Conservation (phyloP, 73 alveolate species). For the Blepharisma japonicum region DNA sequence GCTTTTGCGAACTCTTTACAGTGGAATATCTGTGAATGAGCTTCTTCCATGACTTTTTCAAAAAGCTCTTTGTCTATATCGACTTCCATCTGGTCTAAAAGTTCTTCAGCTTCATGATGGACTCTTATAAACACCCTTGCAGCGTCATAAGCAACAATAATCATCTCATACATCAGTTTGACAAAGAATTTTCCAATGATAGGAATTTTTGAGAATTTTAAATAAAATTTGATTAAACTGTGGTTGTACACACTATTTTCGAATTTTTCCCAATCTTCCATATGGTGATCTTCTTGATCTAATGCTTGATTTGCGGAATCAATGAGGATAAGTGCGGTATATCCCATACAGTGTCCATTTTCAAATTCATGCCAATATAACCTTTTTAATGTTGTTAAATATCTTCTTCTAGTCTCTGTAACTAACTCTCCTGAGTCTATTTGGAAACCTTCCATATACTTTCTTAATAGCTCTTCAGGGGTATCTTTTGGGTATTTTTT, state of each 20-base stretch:
- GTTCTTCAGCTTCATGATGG: slow-evolving; percentile 31
- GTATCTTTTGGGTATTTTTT: not conserved
- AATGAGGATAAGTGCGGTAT: slow-evolving; percentile 24
- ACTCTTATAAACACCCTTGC: slow-evolving; percentile 30
- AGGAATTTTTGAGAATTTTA: not conserved
- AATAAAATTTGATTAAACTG: not conserved
- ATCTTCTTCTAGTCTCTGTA: slow-evolving; percentile 37
- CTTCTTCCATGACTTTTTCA: not conserved
- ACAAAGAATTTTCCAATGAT: slow-evolving; percentile 9
- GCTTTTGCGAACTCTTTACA: not conserved
- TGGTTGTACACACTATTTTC: not conserved
- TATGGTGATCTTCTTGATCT: slow-evolving; percentile 30
- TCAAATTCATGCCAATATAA: slow-evolving; percentile 43
- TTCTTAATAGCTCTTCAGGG: not conserved
- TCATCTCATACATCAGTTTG: slow-evolving; percentile 1
- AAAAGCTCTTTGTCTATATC: slow-evolving; percentile 13
- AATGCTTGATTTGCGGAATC: slow-evolving; percentile 34
- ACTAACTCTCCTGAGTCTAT: slow-evolving; percentile 21
- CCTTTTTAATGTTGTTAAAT: slow-evolving; percentile 36
- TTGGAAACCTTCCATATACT: not conserved
- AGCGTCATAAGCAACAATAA: slow-evolving; percentile 34
- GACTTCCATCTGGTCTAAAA: not conserved
- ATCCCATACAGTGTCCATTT: slow-evolving; percentile 29
- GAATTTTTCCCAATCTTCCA: slow-evolving; percentile 33
- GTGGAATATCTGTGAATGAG: not conserved